Evolutionary conservation across 129 eudicot species (phyloP).

Genomic region (Apium graveolens): DNA sequence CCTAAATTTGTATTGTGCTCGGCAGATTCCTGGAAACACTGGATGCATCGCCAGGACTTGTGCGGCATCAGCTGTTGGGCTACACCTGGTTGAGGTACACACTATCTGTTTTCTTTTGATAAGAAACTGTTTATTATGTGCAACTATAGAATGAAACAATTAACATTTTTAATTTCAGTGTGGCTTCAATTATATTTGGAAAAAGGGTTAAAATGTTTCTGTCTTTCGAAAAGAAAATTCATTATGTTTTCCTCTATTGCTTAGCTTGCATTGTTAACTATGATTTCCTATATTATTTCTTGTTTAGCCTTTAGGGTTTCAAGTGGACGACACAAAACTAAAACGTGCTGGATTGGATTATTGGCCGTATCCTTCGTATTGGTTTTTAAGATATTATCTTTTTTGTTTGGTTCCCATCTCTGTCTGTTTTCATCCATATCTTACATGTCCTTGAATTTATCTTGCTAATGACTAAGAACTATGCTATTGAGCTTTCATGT

Average conservation of each 20-base stretch:
- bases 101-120: background rate
- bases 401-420: background rate
- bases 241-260: no score
- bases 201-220: background rate
- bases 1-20: conserved; percentile 17
- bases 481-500: background rate
- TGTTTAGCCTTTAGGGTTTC: conserved; percentile 82
- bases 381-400: background rate
- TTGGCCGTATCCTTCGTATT: conserved; percentile 89
- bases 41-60: conserved; percentile 95
- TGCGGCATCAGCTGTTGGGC: conserved; percentile 91
- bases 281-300: conserved; percentile 13
- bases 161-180: background rate
- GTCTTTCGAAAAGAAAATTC: background rate
- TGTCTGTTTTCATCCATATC: background rate
- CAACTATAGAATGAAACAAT: background rate
- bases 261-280: background rate
- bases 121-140: background rate
- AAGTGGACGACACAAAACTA: conserved; percentile 76
- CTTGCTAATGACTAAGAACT: background rate
- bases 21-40: conserved; percentile 94
- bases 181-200: background rate
- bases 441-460: background rate
- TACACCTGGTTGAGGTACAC: conserved; percentile 79
- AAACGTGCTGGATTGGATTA: conserved; percentile 99